Base-by-base conservation (phyloP, 2,329 filamentous ascomycete genomes). In the Aspergillus aculeatinus region DNA sequence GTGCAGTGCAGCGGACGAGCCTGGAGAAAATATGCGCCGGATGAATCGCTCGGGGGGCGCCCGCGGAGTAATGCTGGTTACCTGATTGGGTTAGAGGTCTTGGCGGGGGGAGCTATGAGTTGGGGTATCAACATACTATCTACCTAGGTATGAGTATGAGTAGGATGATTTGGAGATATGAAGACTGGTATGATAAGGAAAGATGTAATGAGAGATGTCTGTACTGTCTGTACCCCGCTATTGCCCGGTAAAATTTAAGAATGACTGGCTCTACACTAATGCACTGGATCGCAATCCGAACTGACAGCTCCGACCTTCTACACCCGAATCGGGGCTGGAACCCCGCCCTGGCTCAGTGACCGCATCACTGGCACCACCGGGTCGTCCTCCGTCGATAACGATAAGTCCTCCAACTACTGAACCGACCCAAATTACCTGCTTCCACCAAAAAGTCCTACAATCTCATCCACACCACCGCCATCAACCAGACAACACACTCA, bases 31-130 rank as follows among this genome's bases (percentile, higher is more conserved):
- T 44, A 44, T 44, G 14, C 14, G 33, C 14, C 39, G 39, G 39
- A 16, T 16, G 33, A 12, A 16, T 16, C 12, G 33, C 33, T 29
- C 11, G 33, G 33, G 33, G 23, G 23, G 23, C 23, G 23, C 23
- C 23, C 21, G 19, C 21, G 27, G 25, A 48, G 42, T 27, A 27
- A 55, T 55, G 53, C 53, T 55, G 7, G 31, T 48, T 55, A 10
- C 53, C 53, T n/a, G 27, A 48, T 55, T 23, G 44, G 53, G 42
- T 47, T 48, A 55, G 53, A 23, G 53, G 53, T 14, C 52, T 55
- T 55, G 53, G 53, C 53, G 23, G 23, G 23, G 5, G 23, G 16
- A 44, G 39, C 39, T 44, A 23, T 19, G 12, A 16, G 2, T 16
- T 35, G 33, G 12, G 14, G 33, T 14, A 35, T 35, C 4, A 29